These are phyloP conservation scores for Lobulomyces angularis DNA, from an alignment of 192 early-diverging fungal genomes.

Conservation along the genomic window DNA sequence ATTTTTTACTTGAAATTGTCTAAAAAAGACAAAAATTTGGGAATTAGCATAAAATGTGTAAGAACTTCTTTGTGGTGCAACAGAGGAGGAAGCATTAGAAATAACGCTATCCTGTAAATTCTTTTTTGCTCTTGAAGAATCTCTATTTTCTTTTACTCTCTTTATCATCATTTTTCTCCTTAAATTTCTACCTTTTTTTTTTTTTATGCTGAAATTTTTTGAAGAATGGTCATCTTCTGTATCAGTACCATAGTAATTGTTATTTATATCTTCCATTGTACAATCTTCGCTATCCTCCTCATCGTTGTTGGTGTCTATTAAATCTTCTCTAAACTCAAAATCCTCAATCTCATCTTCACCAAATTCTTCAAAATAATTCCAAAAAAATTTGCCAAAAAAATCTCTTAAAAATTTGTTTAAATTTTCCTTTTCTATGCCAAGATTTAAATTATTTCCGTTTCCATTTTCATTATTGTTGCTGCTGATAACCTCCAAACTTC, in stretches of 20 bases:
- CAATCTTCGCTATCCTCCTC: not conserved
- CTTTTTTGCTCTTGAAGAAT: conserved; percentile 2
- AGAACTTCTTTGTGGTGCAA: no score
- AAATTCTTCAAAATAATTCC: conserved; percentile 10
- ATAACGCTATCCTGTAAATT: no score
- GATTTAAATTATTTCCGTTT: no score
- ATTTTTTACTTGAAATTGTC: conserved; percentile 61
- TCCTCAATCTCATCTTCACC: conserved; percentile 18
- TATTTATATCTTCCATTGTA: not conserved
- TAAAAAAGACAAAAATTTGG: conserved; percentile 75
- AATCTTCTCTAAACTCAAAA: conserved; percentile 1
- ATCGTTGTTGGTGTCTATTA: conserved; percentile 1
- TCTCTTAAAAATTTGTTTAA: not conserved
- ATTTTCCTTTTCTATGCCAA: no score
- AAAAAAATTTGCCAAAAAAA: not conserved
- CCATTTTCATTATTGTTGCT: not conserved
- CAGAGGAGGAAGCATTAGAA: no score
- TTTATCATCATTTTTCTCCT: conserved; percentile 3
- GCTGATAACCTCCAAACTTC: conserved; percentile 4
- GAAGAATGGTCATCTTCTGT: not conserved
- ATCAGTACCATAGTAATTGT: not conserved
- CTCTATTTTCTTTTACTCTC: conserved; percentile 2
- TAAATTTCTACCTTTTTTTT: not conserved
- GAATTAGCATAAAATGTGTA: conserved; percentile 79
- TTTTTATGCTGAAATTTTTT: conserved; percentile 6